Percentiles rank a stretch among this genome's conserved stretches.
These are phyloP conservation scores for Neurospora sp. DNA, from an alignment of 495 filamentous ascomycete species.

Conservation along the genomic window DNA sequence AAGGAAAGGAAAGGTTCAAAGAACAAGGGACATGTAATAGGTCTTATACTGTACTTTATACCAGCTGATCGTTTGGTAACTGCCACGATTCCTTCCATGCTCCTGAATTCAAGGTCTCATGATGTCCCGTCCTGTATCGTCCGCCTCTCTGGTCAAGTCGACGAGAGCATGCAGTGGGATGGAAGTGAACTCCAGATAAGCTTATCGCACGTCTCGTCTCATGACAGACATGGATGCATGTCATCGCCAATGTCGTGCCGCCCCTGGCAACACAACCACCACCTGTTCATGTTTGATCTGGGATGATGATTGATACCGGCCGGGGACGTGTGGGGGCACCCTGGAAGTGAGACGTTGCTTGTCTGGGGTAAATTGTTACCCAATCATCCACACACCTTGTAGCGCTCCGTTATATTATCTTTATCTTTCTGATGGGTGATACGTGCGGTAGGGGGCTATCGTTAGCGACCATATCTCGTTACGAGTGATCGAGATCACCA, in stretches of 20 bases:
- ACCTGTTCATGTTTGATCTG: neutral
- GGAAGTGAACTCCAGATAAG: neutral
- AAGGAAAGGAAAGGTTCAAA: neutral
- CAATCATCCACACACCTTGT: neutral
- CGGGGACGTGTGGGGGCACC: neutral
- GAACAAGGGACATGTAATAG: neutral
- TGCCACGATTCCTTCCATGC: neutral
- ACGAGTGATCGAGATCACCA: too few species aligned
- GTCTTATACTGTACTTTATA: neutral
- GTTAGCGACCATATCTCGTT: neutral
- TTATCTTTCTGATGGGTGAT: neutral
- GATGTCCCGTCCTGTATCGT: neutral
- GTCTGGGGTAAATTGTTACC: neutral
- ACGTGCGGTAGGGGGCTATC: neutral
- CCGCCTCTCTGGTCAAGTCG: neutral
- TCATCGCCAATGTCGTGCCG: neutral
- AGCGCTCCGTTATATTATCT: neutral
- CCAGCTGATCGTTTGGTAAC: neutral
- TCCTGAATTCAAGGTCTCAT: neutral
- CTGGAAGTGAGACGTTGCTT: neutral
- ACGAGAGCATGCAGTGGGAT: neutral
- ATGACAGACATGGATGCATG: neutral
- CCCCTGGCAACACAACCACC: neutral
- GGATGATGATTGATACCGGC: neutral
- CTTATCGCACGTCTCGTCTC: neutral